phyloP scores from a whole-genome alignment of 176 grass and related monocot species.

The Pontederia crassipes region DNA sequence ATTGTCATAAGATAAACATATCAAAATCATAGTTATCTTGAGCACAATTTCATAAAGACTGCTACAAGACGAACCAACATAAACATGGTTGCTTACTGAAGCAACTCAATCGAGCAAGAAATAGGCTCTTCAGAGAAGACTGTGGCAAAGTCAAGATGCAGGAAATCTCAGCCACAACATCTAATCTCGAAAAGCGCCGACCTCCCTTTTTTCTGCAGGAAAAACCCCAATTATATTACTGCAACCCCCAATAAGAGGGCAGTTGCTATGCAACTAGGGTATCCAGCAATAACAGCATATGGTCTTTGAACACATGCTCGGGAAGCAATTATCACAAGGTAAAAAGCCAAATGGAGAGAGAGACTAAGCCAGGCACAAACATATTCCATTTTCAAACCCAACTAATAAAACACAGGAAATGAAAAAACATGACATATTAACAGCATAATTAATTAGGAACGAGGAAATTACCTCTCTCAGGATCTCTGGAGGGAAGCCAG shows the following conservation, averaged over 20 bases:
- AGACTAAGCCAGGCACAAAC: too few relatives aligned
- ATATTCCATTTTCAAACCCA: neutral
- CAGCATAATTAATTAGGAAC: constrained; percentile 7
- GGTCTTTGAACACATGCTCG: constrained; percentile 18
- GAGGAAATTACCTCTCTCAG: constrained; percentile 71
- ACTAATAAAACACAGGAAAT: neutral
- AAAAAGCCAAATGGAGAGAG: too few relatives aligned
- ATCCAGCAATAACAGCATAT: constrained; percentile 30
- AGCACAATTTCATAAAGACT: constrained; percentile 9
- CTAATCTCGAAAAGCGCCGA: constrained; percentile 67
- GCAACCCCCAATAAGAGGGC: constrained; percentile 35
- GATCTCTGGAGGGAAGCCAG: constrained; percentile 88
- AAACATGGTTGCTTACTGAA: constrained; percentile 88
- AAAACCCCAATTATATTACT: constrained; percentile 53
- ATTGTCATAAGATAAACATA: neutral
- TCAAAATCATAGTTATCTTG: neutral
- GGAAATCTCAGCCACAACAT: constrained; percentile 66
- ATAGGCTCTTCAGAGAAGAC: constrained; percentile 42
- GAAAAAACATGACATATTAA: neutral
- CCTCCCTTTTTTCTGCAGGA: constrained; percentile 56
- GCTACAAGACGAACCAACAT: constrained; percentile 50
- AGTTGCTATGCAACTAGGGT: constrained; percentile 32
- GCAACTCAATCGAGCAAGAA: constrained; percentile 55
- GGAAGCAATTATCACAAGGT: constrained; percentile 4
- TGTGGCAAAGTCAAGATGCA: constrained; percentile 81